Evolutionary conservation across 1,139 yeast genomes (phyloP), one percentile per base, ranked within the genome.

Genomic region (Pichia sp.): DNA sequence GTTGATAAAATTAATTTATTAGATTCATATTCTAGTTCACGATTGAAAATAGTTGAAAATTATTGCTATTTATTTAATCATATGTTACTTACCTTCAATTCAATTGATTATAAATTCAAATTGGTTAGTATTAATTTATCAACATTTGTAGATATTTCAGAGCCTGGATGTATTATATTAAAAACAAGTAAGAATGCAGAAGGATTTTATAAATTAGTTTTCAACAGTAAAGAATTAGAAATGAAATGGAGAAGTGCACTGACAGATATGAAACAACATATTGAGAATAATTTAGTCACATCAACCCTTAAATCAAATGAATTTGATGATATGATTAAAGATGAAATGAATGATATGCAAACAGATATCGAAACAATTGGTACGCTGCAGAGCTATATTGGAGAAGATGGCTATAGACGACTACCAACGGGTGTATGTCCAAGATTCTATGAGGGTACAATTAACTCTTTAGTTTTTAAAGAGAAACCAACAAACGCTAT

Each of bases 181-280:
- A 55, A 49, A 25, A 46, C 54, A 5, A 53, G 47, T 18, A 54
- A 53, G 25, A 50, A 46, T 11, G 47, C 45, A 1, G 39, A 43
- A 61, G 61, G 18, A 63, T 67, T 43, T 44, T 58, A 33, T 56
- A 63, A 10, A 49, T 62, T 57, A n/a, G 19, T 45, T 3, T 55
- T 53, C 13, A 11, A 44, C 2, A 27, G 30, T 8, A 47, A 34
- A 2, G 53, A 56, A n/a, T 57, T 70, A 3, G 50, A 69, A 34
- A 68, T 67, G 50, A 72, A 69, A 59, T 72, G 76, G 76, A 60
- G 62, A 5, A 60, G 67, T 14, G 74, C 68, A 0, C 55, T 72
- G 10, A 64, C 67, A 39, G 66, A 70, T 45, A 47, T 57, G 52
- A 65, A 63, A 14, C 58, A 64, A 16, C 60, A 60, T 19, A 67